Base-by-base conservation (phyloP, 148 eudicot genomes). In the Fagopyrum esculentum region DNA sequence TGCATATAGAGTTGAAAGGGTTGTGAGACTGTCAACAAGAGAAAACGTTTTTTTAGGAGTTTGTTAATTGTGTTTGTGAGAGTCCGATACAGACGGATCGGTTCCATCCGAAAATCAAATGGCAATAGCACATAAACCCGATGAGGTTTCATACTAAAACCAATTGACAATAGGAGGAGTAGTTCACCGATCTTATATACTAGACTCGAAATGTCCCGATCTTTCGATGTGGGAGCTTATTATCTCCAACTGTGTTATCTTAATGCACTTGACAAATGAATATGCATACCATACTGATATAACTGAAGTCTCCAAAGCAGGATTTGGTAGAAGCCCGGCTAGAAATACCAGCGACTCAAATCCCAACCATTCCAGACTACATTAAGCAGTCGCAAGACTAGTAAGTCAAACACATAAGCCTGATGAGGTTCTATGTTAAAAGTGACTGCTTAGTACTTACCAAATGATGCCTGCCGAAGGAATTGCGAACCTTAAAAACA, bases 401-500 rank as follows among this genome's bases (percentile, higher is more conserved):
- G 26, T 22, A 35, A 35, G 3, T 1, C 40, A 35, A 35, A 35
- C 40, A 35, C 40, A 35, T 35, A 55, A 35, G 40, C 3, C 40
- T 2, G 0, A 35, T 35, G 35, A 30, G 35, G 0, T 35, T 35
- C 3, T 35, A 35, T 35, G 3, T 35, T 35, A 35, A 35, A 30
- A 3, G 1, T 29, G 44, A 10, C 0, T 6, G 0, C 26, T 22
- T 22, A 22, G 26, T 22, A 57, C 59, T 77, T 88, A 90, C 97
- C 98, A 94, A 52, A 88, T 47, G 97, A 94, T 91, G 30, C 84
- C 75, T 78, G 93, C 95, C 45, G 98, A 93, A 78, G 97, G 98
- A 69, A 93, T 70, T 44, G 98, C 98, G 60, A 88, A 88, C 12
- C 86, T 77, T 50, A 93, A 89, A 74, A 93, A 93, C 75, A 89